Conservation (phyloP, 768 basidiomycete genomes). For the Favolaschia claudopus region DNA sequence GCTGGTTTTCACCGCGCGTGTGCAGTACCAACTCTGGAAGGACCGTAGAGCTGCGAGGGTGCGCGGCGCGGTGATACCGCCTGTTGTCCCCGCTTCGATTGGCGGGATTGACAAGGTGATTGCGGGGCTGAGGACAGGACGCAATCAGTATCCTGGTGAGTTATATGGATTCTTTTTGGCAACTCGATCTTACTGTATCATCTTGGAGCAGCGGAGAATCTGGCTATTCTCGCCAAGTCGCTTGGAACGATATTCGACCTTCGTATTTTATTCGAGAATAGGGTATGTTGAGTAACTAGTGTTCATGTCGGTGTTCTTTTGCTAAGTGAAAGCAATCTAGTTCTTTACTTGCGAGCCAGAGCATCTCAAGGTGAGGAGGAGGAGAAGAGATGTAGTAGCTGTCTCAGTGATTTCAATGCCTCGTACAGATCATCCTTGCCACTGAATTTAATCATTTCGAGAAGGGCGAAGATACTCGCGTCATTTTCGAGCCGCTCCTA, state of each 20-base stretch:
- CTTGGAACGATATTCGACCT: conserved; percentile 4
- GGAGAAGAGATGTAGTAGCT: too few relatives aligned
- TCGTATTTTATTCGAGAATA: conserved; percentile 17
- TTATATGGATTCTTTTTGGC: neutral
- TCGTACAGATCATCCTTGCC: conserved; percentile 45
- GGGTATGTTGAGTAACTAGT: neutral
- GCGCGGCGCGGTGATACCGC: conserved; percentile 18
- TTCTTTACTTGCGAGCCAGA: conserved; percentile 54
- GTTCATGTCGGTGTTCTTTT: neutral
- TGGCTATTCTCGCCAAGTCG: neutral
- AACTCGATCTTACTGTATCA: neutral
- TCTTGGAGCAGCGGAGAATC: conserved; percentile 1
- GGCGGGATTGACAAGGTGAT: conserved; percentile 17
- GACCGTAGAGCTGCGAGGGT: conserved; percentile 2
- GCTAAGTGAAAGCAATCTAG: neutral
- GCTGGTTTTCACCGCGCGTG: neutral
- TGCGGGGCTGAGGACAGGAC: neutral
- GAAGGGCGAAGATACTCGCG: conserved; percentile 42
- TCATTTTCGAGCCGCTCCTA: conserved; percentile 42
- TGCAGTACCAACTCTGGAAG: neutral
- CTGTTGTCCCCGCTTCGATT: conserved; percentile 1
- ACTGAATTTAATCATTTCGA: conserved; percentile 56
- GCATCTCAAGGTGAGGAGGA: conserved; percentile 44
- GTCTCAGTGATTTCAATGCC: neutral
- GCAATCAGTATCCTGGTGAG: conserved; percentile 7